Conservation (phyloP, 78 protist species). For the Chrysochromulina parva region DNA sequence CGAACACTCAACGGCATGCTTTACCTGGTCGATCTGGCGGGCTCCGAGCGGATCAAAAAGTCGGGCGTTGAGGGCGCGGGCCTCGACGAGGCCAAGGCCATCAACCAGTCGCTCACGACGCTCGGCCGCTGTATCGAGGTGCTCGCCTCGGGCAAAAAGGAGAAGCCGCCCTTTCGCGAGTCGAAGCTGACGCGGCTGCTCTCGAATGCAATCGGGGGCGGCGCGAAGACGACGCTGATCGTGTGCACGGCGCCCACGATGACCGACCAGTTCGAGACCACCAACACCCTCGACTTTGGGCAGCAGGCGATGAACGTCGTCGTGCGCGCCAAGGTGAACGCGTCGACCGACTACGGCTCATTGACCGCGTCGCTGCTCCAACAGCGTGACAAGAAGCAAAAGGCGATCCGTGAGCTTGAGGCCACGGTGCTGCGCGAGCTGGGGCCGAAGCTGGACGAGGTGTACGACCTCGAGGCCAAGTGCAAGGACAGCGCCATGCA, state of each 20-base stretch:
- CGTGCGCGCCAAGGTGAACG: slow-evolving; percentile 20
- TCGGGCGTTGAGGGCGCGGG: slow-evolving; percentile 26
- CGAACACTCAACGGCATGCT: slow-evolving; percentile 62
- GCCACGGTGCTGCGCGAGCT: not conserved
- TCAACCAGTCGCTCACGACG: slow-evolving; percentile 83
- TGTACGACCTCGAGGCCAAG: not conserved
- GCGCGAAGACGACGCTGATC: slow-evolving; percentile 73
- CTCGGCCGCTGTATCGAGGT: slow-evolving; percentile 88
- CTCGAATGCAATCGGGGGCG: slow-evolving; percentile 92
- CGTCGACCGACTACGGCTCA: not conserved
- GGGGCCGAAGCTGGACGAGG: not conserved
- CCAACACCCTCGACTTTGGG: slow-evolving; percentile 78
- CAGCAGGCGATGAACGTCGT: slow-evolving; percentile 26
- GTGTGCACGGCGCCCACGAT: slow-evolving; percentile 71
- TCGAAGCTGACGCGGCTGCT: slow-evolving; percentile 88
- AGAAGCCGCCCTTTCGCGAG: slow-evolving; percentile 86
- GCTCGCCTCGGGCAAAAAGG: slow-evolving; percentile 64
- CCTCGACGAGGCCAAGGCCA: slow-evolving; percentile 84
- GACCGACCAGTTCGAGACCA: slow-evolving; percentile 71
- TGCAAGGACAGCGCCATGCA: not conserved
- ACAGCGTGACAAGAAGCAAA: not conserved
- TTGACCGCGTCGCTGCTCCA: not conserved
- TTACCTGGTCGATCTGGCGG: slow-evolving; percentile 90
- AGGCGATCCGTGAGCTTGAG: not conserved
- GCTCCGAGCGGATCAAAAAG: slow-evolving; percentile 82